Evolutionary conservation across 805 yeast genomes (phyloP).

Genomic region (Tetrapisispora iriomotensis): DNA sequence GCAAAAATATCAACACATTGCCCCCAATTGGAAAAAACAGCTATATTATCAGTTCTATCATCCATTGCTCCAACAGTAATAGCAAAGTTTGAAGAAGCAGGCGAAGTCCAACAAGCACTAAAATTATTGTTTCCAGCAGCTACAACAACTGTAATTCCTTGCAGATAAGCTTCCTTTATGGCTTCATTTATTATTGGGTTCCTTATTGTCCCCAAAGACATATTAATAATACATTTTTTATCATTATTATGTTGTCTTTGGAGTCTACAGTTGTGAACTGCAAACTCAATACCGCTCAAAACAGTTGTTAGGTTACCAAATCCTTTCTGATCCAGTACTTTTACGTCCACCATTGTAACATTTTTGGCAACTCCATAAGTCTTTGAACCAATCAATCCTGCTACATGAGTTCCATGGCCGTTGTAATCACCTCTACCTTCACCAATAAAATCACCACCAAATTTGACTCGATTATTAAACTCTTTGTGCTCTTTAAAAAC

Average conservation of each 20-base stretch:
- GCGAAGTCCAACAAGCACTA: constrained; percentile 79
- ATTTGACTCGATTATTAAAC: constrained; percentile 48
- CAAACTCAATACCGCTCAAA: constrained; percentile 55
- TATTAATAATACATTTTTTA: constrained; percentile 56
- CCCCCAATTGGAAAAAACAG: constrained; percentile 87
- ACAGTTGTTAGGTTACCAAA: constrained; percentile 61
- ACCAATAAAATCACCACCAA: constrained; percentile 52
- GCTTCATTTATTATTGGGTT: constrained; percentile 65
- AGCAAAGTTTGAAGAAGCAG: constrained; percentile 68
- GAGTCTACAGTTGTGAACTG: constrained; percentile 45
- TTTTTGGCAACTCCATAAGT: constrained; percentile 76
- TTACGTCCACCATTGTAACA: constrained; percentile 53
- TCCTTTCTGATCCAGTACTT: constrained; percentile 59
- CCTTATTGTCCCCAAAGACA: constrained; percentile 69
- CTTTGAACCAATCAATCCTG: constrained; percentile 72
- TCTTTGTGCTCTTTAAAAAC: constrained; percentile 48
- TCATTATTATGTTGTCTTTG: constrained; percentile 8
- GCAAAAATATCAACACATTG: constrained; percentile 80
- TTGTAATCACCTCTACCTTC: constrained; percentile 54
- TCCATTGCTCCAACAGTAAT: constrained; percentile 87
- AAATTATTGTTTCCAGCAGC: constrained; percentile 83
- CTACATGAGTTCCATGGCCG: constrained; percentile 92
- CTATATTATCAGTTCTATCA: constrained; percentile 58
- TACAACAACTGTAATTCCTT: constrained; percentile 63
- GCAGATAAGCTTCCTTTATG: constrained; percentile 58